A percentile compares a stretch with the other conserved stretches of the same genome.
These are phyloP conservation scores for Chaetomium sp. DNA, from an alignment of 2,329 filamentous ascomycete genomes.

Conservation along the genomic window DNA sequence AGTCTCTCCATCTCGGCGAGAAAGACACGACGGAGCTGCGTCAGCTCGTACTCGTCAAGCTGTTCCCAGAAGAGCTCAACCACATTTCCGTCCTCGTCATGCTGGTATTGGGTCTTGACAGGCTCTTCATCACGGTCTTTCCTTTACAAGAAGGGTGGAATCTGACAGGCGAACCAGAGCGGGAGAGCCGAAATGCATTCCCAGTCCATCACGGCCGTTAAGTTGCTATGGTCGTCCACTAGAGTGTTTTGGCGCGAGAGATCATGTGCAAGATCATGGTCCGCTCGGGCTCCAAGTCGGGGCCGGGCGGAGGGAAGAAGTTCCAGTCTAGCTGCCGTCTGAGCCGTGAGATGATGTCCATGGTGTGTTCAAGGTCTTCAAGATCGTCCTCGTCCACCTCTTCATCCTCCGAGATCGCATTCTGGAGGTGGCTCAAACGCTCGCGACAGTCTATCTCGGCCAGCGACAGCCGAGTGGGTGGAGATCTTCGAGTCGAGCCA, in stretches of 20 bases:
- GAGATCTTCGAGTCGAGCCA: slow-evolving; percentile 15
- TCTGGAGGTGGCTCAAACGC: slow-evolving; percentile 2
- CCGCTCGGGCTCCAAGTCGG: slow-evolving; percentile 30
- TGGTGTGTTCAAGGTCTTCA: slow-evolving; percentile 12
- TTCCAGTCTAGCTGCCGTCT: slow-evolving; percentile 8
- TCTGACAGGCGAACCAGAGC: slow-evolving; percentile 26
- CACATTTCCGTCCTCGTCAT: slow-evolving; percentile 12
- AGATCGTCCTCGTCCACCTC: slow-evolving; percentile 7
- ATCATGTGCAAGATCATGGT: slow-evolving; percentile 44
- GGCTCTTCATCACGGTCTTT: slow-evolving; percentile 7
- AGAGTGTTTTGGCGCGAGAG: slow-evolving; percentile 45
- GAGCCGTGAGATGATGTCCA: slow-evolving; percentile 17
- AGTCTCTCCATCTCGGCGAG: neutral
- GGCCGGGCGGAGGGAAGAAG: slow-evolving; percentile 11
- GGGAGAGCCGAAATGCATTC: slow-evolving; percentile 38
- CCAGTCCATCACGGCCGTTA: slow-evolving; percentile 47
- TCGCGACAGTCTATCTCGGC: neutral
- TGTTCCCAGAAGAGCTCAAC: slow-evolving; percentile 6
- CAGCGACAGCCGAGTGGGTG: slow-evolving; percentile 13
- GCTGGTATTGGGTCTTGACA: slow-evolving; percentile 9
- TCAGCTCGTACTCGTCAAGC: neutral
- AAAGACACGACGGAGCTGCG: slow-evolving; percentile 6
- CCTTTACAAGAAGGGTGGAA: slow-evolving; percentile 11
- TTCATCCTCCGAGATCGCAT: slow-evolving; percentile 7
- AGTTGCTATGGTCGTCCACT: slow-evolving; percentile 40